These are phyloP conservation scores for Chlamydomonas sp. DNA, from an alignment of 139 green algal genomes.

Conservation along the genomic window DNA sequence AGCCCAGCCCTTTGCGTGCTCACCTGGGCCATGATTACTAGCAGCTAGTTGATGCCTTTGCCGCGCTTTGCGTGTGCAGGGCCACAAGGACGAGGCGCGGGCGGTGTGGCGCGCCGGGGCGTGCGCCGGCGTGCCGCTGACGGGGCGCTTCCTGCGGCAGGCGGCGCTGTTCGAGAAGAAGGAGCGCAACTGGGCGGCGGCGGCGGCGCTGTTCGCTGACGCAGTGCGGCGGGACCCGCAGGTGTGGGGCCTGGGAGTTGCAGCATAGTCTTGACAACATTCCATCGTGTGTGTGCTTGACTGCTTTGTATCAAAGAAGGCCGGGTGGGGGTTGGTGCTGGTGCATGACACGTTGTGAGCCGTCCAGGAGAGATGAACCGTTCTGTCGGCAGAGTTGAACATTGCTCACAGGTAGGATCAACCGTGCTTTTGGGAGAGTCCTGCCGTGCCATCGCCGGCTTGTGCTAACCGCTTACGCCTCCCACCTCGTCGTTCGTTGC, in stretches of 20 bases:
- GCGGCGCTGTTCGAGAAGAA: slow-evolving; percentile 81
- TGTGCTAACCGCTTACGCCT: no score
- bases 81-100: slow-evolving; percentile 47
- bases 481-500: not conserved
- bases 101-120: slow-evolving; percentile 44
- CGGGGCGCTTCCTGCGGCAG: slow-evolving; percentile 61
- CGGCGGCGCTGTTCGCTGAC: slow-evolving; percentile 38
- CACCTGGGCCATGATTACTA: no score
- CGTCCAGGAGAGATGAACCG: no score
- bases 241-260: not conserved
- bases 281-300: no score
- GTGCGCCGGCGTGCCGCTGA: not conserved
- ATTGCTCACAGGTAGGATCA: no score
- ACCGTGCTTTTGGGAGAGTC: no score
- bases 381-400: no score
- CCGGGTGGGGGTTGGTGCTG: not conserved
- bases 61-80: not conserved
- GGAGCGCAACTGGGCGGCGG: slow-evolving; percentile 47
- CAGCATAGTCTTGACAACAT: no score
- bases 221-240: slow-evolving; percentile 37
- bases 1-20: no score
- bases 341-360: no score
- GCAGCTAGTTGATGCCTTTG: no score
- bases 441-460: no score
- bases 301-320: not conserved